Conservation (phyloP, 2,329 filamentous ascomycete species). For the Aspergillus aculeatinus region DNA sequence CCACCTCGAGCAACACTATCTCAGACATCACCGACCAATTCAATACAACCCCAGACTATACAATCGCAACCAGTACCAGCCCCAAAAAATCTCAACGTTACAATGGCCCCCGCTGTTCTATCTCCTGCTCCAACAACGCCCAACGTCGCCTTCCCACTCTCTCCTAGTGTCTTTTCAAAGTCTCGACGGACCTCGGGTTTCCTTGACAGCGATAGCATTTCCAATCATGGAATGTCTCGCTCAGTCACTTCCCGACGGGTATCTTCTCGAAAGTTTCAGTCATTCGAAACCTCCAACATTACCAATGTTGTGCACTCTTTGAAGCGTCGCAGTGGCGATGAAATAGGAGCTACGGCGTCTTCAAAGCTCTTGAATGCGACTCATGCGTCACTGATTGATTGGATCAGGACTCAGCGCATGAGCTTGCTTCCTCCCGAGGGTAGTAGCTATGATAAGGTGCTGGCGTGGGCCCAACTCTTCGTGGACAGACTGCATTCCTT, state of each 20-base stretch:
- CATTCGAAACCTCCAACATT: conserved; percentile 14
- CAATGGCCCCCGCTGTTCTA: conserved; percentile 2
- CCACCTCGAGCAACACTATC: neutral
- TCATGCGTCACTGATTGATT: conserved; percentile 27
- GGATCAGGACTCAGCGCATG: conserved; percentile 42
- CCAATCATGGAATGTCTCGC: conserved; percentile 12
- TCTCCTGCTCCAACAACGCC: neutral
- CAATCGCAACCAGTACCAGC: neutral
- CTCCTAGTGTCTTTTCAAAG: conserved; percentile 1
- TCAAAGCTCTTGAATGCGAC: conserved; percentile 13
- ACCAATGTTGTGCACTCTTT: conserved; percentile 16
- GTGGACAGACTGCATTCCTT: conserved; percentile 40
- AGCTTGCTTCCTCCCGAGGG: conserved; percentile 41
- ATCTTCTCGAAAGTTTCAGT: conserved; percentile 12
- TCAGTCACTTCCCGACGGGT: conserved; percentile 9
- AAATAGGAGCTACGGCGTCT: conserved; percentile 12
- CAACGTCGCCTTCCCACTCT: conserved; percentile 6
- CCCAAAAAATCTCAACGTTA: neutral
- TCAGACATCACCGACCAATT: neutral
- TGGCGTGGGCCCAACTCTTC: conserved; percentile 42
- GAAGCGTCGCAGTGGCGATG: conserved; percentile 15
- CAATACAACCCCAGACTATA: neutral
- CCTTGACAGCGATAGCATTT: conserved; percentile 7
- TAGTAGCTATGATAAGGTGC: conserved; percentile 43
- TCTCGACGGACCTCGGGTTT: conserved; percentile 7